Evolutionary conservation across 805 yeast species (phyloP).

Genomic region (Hanseniaspora mollemarum): DNA sequence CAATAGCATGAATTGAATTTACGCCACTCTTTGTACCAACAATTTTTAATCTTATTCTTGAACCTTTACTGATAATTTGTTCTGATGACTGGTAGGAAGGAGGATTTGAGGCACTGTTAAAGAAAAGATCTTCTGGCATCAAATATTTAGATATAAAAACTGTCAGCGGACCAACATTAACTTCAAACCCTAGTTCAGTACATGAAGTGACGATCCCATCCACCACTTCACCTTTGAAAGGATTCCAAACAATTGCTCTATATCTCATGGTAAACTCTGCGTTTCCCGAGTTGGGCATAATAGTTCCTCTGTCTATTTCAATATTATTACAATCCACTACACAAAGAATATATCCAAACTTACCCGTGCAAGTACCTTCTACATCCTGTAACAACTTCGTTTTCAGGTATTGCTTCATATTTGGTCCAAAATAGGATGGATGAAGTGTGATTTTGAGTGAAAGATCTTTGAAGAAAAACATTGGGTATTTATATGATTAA

Average conservation of each 20-base stretch:
- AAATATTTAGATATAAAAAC: constrained; percentile 91
- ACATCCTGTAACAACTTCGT: constrained; percentile 88
- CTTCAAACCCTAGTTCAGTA: constrained; percentile 89
- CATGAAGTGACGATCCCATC: constrained; percentile 93
- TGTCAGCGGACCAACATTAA: constrained; percentile 92
- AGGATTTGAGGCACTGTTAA: constrained; percentile 90
- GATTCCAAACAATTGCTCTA: constrained; percentile 95
- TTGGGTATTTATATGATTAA: constrained; percentile 15
- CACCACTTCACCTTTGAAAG: constrained; percentile 97
- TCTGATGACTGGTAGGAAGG: constrained; percentile 97
- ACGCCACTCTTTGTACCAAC: constrained; percentile 97
- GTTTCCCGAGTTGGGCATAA: constrained; percentile 81
- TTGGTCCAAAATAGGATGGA: constrained; percentile 96
- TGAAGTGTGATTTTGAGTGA: constrained; percentile 85
- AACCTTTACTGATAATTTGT: constrained; percentile 87
- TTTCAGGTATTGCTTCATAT: constrained; percentile 86
- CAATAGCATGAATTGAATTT: constrained; percentile 93
- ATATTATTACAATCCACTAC: constrained; percentile 89
- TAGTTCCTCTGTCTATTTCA: constrained; percentile 88
- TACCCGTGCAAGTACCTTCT: constrained; percentile 98
- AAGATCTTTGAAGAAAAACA: constrained; percentile 63
- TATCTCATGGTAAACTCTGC: constrained; percentile 95
- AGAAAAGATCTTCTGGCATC: constrained; percentile 87
- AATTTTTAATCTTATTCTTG: constrained; percentile 84
- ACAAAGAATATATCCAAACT: constrained; percentile 93